A percentile compares a stretch with the other conserved stretches of the same genome.
phyloP scores from a whole-genome alignment of 306 rosid genomes.

The Quercus cerris region DNA sequence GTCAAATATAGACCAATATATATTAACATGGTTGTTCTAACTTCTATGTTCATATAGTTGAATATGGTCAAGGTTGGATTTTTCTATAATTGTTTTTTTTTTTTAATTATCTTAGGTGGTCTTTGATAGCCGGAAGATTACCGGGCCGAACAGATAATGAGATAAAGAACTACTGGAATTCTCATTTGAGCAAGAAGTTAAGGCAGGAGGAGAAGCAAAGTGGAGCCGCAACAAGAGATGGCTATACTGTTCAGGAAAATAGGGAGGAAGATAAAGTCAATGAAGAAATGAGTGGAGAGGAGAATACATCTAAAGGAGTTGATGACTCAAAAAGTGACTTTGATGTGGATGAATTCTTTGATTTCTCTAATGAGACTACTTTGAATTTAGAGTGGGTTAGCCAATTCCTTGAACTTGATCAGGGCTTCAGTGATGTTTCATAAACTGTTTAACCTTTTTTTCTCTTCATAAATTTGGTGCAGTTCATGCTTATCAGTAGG shows the following conservation, averaged over 20 bases:
- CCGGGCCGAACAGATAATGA: constrained; percentile 75
- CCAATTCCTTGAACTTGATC: constrained; percentile 36
- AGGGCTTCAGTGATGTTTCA: neutral
- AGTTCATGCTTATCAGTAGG: constrained; percentile 1
- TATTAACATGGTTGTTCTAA: neutral
- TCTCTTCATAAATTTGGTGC: neutral
- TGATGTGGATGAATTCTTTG: constrained; percentile 50
- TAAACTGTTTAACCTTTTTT: neutral
- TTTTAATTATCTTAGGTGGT: constrained; percentile 44
- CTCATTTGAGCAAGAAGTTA: constrained; percentile 67
- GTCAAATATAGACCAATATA: neutral
- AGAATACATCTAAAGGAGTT: constrained; percentile 22
- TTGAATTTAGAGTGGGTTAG: constrained; percentile 54
- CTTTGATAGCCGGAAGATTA: constrained; percentile 66
- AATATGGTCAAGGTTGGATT: neutral
- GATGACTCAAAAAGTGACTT: constrained; percentile 23
- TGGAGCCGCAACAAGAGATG: constrained; percentile 5
- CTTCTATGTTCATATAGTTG: neutral
- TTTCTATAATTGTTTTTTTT: neutral
- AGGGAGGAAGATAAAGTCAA: constrained; percentile 9
- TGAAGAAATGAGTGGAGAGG: constrained; percentile 10
- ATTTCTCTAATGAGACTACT: constrained; percentile 51
- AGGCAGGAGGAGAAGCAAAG: constrained; percentile 30
- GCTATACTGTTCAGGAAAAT: neutral
- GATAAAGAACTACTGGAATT: constrained; percentile 72